These are phyloP conservation scores for Penicillium psychrofluorescens DNA, from an alignment of 495 filamentous ascomycete species.

Conservation along the genomic window DNA sequence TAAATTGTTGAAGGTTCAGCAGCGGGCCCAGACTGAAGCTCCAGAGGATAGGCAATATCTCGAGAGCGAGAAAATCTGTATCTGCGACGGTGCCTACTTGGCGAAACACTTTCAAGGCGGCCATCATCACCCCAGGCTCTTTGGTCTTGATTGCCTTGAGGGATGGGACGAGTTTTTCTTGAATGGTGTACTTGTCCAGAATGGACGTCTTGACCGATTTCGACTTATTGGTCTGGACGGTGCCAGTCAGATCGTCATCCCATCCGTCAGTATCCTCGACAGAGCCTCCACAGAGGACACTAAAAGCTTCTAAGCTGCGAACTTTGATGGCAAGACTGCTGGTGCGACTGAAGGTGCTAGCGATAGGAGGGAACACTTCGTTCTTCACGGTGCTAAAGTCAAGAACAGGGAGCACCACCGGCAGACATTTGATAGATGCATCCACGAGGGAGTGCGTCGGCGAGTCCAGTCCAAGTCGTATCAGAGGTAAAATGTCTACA, in stretches of 20 bases:
- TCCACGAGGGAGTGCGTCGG: conserved; percentile 84
- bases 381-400: conserved; percentile 96
- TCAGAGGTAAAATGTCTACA: conserved; percentile 76
- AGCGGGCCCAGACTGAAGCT: conserved; percentile 85
- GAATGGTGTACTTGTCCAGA: conserved; percentile 93
- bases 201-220: conserved; percentile 60
- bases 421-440: conserved; percentile 66
- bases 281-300: conserved; percentile 75
- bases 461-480: conserved; percentile 75
- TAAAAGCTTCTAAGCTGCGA: conserved; percentile 79
- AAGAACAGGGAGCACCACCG: conserved; percentile 67
- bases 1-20: conserved; percentile 79
- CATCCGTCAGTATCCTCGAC: conserved; percentile 28
- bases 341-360: conserved; percentile 82
- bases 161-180: conserved; percentile 89
- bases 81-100: conserved; percentile 79
- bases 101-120: conserved; percentile 73
- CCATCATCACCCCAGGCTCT: conserved; percentile 96
- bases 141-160: conserved; percentile 94
- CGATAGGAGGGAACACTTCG: conserved; percentile 87
- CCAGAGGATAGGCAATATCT: conserved; percentile 86
- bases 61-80: conserved; percentile 87
- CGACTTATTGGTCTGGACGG: conserved; percentile 41
- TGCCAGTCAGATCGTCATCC: conserved; percentile 66
- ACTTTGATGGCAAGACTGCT: conserved; percentile 92